A percentile compares a stretch with the other conserved stretches of the same genome.
These are phyloP conservation scores for Citeromyces matritensis DNA, from an alignment of 805 yeast genomes.

Conservation along the genomic window DNA sequence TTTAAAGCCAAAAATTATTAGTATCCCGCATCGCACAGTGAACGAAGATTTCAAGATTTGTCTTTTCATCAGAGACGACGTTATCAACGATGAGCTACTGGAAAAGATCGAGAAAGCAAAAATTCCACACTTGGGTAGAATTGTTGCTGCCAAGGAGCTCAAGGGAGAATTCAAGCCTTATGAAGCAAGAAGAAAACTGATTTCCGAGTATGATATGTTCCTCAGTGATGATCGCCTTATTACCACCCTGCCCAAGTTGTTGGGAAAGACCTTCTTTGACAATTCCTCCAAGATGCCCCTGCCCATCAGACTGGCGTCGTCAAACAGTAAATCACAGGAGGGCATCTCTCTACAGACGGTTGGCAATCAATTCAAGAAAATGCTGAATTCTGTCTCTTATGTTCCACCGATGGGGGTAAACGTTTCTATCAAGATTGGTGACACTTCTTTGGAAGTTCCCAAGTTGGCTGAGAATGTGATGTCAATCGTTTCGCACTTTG, in stretches of 20 bases:
- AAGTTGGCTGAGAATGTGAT: conserved; percentile 47
- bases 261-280: conserved; percentile 69
- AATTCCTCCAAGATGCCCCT: conserved; percentile 47
- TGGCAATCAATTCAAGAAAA: conserved; percentile 41
- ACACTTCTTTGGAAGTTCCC: conserved; percentile 23
- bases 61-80: conserved; percentile 52
- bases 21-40: conserved; percentile 25
- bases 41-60: conserved; percentile 38
- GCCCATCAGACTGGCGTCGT: conserved; percentile 33
- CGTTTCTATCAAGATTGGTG: conserved; percentile 54
- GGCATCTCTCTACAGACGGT: conserved; percentile 35
- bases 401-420: conserved; percentile 64
- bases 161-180: conserved; percentile 79
- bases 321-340: conserved; percentile 10
- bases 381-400: conserved; percentile 41
- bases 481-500: conserved; percentile 34
- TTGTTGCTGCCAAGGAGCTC: conserved; percentile 59
- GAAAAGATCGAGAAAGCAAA: conserved; percentile 23
- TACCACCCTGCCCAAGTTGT: conserved; percentile 63
- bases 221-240: conserved; percentile 74
- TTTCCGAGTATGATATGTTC: conserved; percentile 56
- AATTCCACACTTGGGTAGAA: conserved; percentile 30
- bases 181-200: conserved; percentile 72
- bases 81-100: conserved; percentile 26
- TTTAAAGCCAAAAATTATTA: conserved; percentile 37